A percentile compares a stretch with the other conserved stretches of the same genome.
Conservation (phyloP, 768 basidiomycete species). For the Leucocoprinus leucothites region DNA sequence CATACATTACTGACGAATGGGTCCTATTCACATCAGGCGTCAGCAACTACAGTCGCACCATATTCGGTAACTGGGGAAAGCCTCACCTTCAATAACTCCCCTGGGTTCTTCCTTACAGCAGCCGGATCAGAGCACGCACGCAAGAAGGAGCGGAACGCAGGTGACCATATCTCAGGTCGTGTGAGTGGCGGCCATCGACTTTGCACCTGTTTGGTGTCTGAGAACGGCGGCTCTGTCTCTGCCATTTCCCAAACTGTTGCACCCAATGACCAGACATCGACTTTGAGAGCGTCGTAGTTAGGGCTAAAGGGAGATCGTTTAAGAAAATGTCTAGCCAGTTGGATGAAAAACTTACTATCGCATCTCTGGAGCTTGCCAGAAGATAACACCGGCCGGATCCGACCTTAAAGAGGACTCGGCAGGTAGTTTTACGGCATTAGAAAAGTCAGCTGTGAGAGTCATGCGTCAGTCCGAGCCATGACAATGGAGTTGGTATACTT, state of each 20-base stretch:
- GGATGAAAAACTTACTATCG: slow-evolving; percentile 55
- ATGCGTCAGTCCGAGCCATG: not conserved
- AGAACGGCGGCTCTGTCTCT: slow-evolving; percentile 72
- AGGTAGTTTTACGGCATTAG: slow-evolving; percentile 63
- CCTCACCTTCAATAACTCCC: slow-evolving; percentile 56
- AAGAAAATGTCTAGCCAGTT: no score
- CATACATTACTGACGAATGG: slow-evolving; percentile 67
- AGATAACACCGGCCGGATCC: slow-evolving; percentile 68
- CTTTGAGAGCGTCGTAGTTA: slow-evolving; percentile 68
- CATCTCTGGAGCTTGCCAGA: slow-evolving; percentile 87
- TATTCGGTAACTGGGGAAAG: slow-evolving; percentile 2
- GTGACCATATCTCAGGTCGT: slow-evolving; percentile 59
- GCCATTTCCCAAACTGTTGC: slow-evolving; percentile 85
- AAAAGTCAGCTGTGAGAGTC: slow-evolving; percentile 65
- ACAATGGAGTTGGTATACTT: slow-evolving; percentile 21
- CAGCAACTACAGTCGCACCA: not conserved
- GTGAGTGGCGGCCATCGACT: slow-evolving; percentile 65
- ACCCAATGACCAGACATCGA: slow-evolving; percentile 80
- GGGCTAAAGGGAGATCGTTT: slow-evolving; percentile 42
- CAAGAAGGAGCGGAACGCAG: slow-evolving; percentile 72
- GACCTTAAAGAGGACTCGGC: slow-evolving; percentile 45
- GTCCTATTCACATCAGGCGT: slow-evolving; percentile 33
- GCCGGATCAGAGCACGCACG: slow-evolving; percentile 62
- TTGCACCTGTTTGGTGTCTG: slow-evolving; percentile 50
- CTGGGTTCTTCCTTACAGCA: slow-evolving; percentile 50